phyloP scores from a whole-genome alignment of 2,329 filamentous ascomycete species.

The Ceratocystiopsis brevicomis region DNA sequence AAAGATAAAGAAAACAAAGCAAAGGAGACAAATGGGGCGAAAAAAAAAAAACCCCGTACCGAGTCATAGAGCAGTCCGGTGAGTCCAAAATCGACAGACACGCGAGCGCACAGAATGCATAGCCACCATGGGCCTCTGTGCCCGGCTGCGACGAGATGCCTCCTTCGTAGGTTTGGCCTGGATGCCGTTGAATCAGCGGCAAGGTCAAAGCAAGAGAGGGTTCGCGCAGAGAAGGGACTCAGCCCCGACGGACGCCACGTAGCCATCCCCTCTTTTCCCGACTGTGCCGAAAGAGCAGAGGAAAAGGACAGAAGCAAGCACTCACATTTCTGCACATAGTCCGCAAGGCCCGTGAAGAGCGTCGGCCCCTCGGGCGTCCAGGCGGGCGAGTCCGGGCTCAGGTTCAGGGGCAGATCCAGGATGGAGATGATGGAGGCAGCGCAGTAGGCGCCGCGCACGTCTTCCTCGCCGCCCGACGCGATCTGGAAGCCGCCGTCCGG shows the following conservation, averaged over 20 bases:
- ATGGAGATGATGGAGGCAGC: conserved; percentile 69
- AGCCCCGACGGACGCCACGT: too few species aligned
- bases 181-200: background rate
- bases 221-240: too few species aligned
- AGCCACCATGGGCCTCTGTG: conserved; percentile 87
- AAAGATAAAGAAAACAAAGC: conserved; percentile 5
- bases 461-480: conserved; percentile 71
- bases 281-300: conserved; percentile 1
- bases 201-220: too few species aligned
- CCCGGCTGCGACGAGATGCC: conserved; percentile 74
- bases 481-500: conserved; percentile 78
- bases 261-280: too few species aligned
- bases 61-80: conserved; percentile 54
- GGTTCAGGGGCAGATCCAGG: conserved; percentile 58
- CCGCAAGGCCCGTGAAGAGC: conserved; percentile 54
- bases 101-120: conserved; percentile 84
- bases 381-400: conserved; percentile 55
- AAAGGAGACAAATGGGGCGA: background rate
- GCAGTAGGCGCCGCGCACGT: conserved; percentile 86
- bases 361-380: conserved; percentile 38
- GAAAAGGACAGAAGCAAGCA: conserved; percentile 9
- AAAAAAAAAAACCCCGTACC: conserved; percentile 24
- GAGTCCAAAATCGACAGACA: conserved; percentile 72
- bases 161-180: conserved; percentile 85
- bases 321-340: conserved; percentile 67